Evolutionary conservation across 2,329 filamentous ascomycete species (phyloP).

Genomic region (Pseudogymnoascus sp.): DNA sequence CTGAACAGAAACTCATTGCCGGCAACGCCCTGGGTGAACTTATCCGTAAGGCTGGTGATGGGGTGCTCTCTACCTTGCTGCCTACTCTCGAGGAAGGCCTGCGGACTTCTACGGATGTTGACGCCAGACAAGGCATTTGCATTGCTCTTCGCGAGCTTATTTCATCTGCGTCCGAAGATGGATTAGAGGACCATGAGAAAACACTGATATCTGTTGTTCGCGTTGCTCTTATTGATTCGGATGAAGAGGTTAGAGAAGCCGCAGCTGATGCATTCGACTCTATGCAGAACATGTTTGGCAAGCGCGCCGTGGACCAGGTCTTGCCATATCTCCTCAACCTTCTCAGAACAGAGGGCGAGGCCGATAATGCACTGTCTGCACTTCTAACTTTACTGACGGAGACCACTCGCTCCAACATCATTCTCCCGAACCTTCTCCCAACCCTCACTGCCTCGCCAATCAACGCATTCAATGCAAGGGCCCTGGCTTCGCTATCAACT

Average conservation of each 20-base stretch:
- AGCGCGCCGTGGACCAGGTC: slow-evolving; percentile 90
- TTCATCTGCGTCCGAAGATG: slow-evolving; percentile 75
- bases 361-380: slow-evolving; percentile 85
- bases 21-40: slow-evolving; percentile 94
- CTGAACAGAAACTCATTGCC: slow-evolving; percentile 98
- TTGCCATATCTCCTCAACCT: slow-evolving; percentile 85
- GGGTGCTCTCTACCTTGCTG: slow-evolving; percentile 77
- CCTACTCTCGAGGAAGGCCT: slow-evolving; percentile 90
- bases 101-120: slow-evolving; percentile 77
- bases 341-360: slow-evolving; percentile 76
- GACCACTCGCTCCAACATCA: slow-evolving; percentile 87
- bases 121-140: slow-evolving; percentile 95
- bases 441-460: slow-evolving; percentile 87
- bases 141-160: slow-evolving; percentile 93
- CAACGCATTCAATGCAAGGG: slow-evolving; percentile 88
- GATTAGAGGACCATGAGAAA: slow-evolving; percentile 90
- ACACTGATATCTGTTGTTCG: slow-evolving; percentile 90
- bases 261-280: slow-evolving; percentile 97
- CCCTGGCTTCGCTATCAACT: slow-evolving; percentile 83
- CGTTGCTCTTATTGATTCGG: slow-evolving; percentile 81
- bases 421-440: slow-evolving; percentile 90
- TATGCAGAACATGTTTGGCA: slow-evolving; percentile 86
- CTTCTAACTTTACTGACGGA: slow-evolving; percentile 92
- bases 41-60: slow-evolving; percentile 93
- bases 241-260: slow-evolving; percentile 85